Percentiles rank a stretch among this genome's conserved stretches.
Conservation (phyloP, 2,329 filamentous ascomycete genomes). For the Fusarium subglutinans region DNA sequence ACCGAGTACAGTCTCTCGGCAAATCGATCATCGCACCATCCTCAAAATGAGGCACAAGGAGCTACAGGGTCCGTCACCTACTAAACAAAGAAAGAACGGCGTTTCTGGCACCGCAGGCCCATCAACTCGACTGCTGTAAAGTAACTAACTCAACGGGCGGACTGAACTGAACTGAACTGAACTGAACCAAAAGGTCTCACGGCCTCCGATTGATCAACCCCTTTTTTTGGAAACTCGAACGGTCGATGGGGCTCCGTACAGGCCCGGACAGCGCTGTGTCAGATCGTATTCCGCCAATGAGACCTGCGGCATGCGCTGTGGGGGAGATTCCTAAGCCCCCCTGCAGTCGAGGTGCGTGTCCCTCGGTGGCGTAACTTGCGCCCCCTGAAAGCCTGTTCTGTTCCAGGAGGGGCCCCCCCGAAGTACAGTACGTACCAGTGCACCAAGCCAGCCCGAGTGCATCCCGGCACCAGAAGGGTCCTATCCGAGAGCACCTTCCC, state of each 20-base stretch:
- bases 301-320: not conserved
- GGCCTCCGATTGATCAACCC: constrained; percentile 33
- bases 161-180: not conserved
- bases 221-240: constrained; percentile 39
- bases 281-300: constrained; percentile 31
- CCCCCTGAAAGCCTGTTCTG: constrained; percentile 36
- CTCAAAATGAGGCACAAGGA: constrained; percentile 32
- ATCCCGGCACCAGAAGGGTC: constrained; percentile 25
- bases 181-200: constrained; percentile 2
- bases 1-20: not conserved
- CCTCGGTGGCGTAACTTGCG: constrained; percentile 22
- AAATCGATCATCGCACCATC: constrained; percentile 4
- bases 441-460: not conserved
- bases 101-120: constrained; percentile 3
- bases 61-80: constrained; percentile 20
- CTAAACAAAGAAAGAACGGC: constrained; percentile 16
- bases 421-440: not conserved
- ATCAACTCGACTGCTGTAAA: not conserved
- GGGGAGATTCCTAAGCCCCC: constrained; percentile 19
- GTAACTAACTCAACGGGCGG: not conserved
- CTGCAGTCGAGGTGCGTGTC: constrained; percentile 31
- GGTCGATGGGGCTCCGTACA: constrained; percentile 13
- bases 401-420: constrained; percentile 2
- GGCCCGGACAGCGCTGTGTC: constrained; percentile 5
- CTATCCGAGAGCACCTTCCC: constrained; percentile 24